These are phyloP conservation scores for Diutina scorzettiae DNA, from an alignment of 1,139 yeast species.

Conservation along the genomic window DNA sequence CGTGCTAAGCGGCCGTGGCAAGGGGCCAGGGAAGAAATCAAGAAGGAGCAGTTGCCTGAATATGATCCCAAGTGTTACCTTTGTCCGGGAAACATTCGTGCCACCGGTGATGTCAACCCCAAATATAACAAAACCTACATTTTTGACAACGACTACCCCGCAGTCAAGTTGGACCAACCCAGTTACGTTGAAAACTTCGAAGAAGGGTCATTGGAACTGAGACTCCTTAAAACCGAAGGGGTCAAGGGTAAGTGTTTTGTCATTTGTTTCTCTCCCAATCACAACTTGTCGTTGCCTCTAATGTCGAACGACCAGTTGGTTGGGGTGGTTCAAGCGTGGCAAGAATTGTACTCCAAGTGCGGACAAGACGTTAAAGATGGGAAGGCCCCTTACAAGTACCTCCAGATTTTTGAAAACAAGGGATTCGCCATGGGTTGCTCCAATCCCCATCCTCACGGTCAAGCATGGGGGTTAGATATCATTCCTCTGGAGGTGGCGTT, in stretches of 20 bases:
- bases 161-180: constrained; percentile 51
- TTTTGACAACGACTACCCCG: constrained; percentile 61
- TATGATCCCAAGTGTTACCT: constrained; percentile 61
- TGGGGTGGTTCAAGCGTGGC: constrained; percentile 50
- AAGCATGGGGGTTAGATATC: constrained; percentile 64
- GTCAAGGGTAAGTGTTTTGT: constrained; percentile 63
- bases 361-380: constrained; percentile 24
- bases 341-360: constrained; percentile 33
- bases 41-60: constrained; percentile 31
- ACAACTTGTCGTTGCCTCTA: constrained; percentile 52
- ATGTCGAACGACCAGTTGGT: constrained; percentile 36
- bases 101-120: constrained; percentile 55
- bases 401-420: constrained; percentile 69
- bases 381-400: constrained; percentile 40
- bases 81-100: constrained; percentile 63
- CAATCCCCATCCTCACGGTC: constrained; percentile 73
- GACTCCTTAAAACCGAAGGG: constrained; percentile 43
- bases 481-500: constrained; percentile 59
- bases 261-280: constrained; percentile 66
- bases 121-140: constrained; percentile 45
- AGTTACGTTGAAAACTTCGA: constrained; percentile 17
- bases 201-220: constrained; percentile 17
- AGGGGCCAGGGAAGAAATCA: constrained; percentile 52
- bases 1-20: constrained; percentile 76
- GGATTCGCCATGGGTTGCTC: constrained; percentile 80